These are phyloP conservation scores for Vicia faba DNA, from an alignment of 306 rosid species.

Conservation along the genomic window DNA sequence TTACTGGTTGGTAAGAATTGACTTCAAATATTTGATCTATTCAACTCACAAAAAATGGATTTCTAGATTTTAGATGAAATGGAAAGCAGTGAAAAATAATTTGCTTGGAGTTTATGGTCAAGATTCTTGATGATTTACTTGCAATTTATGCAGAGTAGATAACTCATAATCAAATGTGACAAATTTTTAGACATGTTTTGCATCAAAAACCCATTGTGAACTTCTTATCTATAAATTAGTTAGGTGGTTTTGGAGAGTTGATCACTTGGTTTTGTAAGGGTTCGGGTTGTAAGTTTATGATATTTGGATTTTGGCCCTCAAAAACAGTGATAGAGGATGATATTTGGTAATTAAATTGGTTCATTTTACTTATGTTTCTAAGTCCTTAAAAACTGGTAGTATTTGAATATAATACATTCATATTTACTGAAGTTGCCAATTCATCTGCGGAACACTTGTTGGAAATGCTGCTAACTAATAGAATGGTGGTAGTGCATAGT, in stretches of 20 bases:
- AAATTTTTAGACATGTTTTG: conserved; percentile 11
- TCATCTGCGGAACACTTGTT: background rate
- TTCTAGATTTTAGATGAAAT: background rate
- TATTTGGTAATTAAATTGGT: background rate
- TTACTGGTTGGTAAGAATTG: conserved; percentile 6
- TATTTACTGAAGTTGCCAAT: background rate
- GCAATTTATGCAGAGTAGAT: background rate
- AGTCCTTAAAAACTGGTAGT: background rate
- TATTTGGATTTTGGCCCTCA: background rate
- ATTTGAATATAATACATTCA: conserved; percentile 2
- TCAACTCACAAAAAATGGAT: background rate
- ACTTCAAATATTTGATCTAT: background rate
- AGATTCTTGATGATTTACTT: conserved; percentile 22
- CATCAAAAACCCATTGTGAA: background rate
- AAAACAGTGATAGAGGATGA: background rate
- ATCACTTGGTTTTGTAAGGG: background rate
- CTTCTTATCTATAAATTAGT: background rate
- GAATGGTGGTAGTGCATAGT: background rate
- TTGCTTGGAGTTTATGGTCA: conserved; percentile 17
- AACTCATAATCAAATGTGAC: background rate
- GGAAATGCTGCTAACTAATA: background rate
- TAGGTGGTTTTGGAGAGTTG: background rate
- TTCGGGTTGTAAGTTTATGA: conserved; percentile 10
- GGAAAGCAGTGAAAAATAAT: background rate
- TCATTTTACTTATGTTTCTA: background rate